Percentiles rank a stretch among this genome's conserved stretches.
phyloP scores from a whole-genome alignment of 169 alveolate species.

The Ichthyophthirius multifiliis region DNA sequence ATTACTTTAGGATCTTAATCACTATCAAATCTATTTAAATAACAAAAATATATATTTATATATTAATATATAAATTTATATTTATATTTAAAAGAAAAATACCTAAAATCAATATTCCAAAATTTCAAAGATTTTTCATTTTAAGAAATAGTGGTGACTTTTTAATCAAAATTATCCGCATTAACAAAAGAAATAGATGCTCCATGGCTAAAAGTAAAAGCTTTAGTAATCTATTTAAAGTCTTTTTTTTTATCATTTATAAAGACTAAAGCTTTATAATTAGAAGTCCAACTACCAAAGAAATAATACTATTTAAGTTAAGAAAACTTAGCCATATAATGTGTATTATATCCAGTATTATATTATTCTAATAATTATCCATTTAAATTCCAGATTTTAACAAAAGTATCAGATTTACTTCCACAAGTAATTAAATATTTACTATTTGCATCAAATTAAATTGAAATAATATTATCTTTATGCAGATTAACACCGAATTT shows the following conservation, averaged over 20 bases:
- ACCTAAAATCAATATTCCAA: neutral
- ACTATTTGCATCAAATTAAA: neutral
- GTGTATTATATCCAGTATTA: neutral
- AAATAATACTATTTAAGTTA: neutral
- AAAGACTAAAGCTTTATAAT: neutral
- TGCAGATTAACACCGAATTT: neutral
- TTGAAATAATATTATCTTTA: neutral
- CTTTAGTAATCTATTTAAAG: neutral
- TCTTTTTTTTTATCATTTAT: neutral
- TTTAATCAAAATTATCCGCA: neutral
- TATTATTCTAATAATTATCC: neutral
- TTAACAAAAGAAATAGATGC: neutral
- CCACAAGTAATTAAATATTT: neutral
- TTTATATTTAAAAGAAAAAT: neutral
- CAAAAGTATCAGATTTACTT: neutral
- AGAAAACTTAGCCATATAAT: neutral
- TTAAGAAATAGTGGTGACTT: neutral
- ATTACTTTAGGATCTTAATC: neutral
- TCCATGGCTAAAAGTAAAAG: neutral
- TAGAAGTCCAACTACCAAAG: slow-evolving; percentile 3
- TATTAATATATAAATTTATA: neutral
- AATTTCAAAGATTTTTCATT: neutral
- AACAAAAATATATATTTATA: neutral
- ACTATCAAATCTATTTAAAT: neutral
- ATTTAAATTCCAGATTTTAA: neutral